Conservation (phyloP, 495 filamentous ascomycete genomes). For the Penicillium turbatum region DNA sequence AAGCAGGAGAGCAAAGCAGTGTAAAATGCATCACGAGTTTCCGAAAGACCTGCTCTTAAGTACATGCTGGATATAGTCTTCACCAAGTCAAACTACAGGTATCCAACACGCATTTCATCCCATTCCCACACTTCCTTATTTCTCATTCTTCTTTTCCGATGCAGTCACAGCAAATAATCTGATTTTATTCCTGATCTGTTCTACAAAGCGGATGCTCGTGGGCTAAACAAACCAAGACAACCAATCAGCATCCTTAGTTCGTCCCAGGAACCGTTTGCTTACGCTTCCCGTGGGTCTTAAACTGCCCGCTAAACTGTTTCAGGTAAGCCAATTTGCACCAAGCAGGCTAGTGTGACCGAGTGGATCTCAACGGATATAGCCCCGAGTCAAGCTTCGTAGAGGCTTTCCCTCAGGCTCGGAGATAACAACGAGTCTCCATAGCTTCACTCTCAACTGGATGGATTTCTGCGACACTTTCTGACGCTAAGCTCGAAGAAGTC, state of each 20-base stretch:
- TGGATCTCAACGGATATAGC: background rate
- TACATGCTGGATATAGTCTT: no score
- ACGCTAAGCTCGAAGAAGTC: constrained; percentile 4
- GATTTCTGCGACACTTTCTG: background rate
- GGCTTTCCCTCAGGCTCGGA: background rate
- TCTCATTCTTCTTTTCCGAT: background rate
- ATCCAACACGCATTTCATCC: no score
- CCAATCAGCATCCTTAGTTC: background rate
- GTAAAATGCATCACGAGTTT: no score
- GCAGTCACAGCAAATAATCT: background rate
- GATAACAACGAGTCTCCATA: background rate
- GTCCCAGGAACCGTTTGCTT: background rate
- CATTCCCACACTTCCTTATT: no score
- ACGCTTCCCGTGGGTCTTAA: background rate
- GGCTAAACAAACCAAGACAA: background rate
- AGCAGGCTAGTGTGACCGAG: background rate
- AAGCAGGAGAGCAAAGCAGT: no score
- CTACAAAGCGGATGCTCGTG: background rate
- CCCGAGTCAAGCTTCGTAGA: constrained; percentile 2
- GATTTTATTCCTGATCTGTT: background rate
- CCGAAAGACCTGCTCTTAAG: no score
- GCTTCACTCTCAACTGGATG: background rate
- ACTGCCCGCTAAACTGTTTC: background rate
- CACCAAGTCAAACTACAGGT: no score
- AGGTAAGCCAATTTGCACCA: background rate